These are phyloP conservation scores for Lyophyllum atratum DNA, from an alignment of 768 basidiomycete genomes.

Conservation along the genomic window DNA sequence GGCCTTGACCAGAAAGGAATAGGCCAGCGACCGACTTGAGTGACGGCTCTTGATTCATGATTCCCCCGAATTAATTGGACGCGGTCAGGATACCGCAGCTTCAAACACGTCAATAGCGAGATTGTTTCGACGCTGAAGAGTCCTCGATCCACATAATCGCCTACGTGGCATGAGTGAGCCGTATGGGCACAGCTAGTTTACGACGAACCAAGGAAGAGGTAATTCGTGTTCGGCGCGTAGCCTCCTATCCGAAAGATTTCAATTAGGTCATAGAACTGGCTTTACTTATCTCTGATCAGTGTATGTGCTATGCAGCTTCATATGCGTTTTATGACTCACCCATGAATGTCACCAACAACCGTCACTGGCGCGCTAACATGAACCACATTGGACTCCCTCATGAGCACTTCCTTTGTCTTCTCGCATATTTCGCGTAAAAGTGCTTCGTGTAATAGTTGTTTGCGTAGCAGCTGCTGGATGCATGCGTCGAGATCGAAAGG, in stretches of 20 bases:
- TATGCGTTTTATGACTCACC: conserved; percentile 57
- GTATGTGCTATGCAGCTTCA: conserved; percentile 11
- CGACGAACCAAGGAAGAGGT: conserved; percentile 90
- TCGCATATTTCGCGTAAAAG: conserved; percentile 98
- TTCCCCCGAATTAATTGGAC: conserved; percentile 97
- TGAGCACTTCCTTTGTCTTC: conserved; percentile 98
- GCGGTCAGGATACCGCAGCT: conserved; percentile 94
- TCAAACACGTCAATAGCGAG: conserved; percentile 93
- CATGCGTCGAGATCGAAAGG: conserved; percentile 97
- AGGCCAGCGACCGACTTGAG: conserved; percentile 69
- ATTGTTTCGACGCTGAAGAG: conserved; percentile 99
- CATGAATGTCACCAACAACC: conserved; percentile 98
- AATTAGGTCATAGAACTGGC: conserved; percentile 99
- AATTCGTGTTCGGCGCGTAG: conserved; percentile 95
- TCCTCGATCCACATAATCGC: conserved; percentile 98
- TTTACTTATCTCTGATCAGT: conserved; percentile 51
- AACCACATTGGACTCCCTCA: conserved; percentile 98
- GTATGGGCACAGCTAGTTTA: conserved; percentile 1
- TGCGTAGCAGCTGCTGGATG: conserved; percentile 85
- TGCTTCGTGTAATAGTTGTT: conserved; percentile 94
- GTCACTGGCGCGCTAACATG: conserved; percentile 97
- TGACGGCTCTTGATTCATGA: conserved; percentile 97
- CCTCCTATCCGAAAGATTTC: conserved; percentile 99
- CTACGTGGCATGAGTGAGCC: conserved; percentile 42
- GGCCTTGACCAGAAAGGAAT: conserved; percentile 18